Evolutionary conservation across 176 grass and related monocot genomes (phyloP).

Genomic region (Thalia dealbata): DNA sequence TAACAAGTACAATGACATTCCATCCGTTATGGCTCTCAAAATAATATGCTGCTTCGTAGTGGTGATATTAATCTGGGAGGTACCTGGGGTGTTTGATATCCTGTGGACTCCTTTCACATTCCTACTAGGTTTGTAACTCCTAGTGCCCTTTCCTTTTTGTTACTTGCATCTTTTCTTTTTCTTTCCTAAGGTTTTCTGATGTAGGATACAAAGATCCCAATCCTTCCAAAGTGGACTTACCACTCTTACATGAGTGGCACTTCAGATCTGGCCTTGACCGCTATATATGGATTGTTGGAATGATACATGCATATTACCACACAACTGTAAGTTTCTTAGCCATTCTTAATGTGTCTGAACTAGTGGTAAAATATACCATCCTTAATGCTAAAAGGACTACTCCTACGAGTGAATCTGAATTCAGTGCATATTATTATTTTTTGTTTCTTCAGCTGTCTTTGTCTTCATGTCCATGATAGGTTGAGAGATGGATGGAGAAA

Average conservation of each 20-base stretch:
- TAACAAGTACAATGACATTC: conserved; percentile 21
- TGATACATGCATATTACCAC: conserved; percentile 21
- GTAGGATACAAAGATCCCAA: conserved; percentile 17
- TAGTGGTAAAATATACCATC: too few relatives aligned
- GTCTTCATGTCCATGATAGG: neutral
- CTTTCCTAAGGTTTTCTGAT: neutral
- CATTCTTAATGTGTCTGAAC: neutral
- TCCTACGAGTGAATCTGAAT: neutral
- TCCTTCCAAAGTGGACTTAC: conserved; percentile 13
- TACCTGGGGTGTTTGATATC: conserved; percentile 20
- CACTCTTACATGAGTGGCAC: conserved; percentile 22
- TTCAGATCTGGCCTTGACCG: conserved; percentile 24
- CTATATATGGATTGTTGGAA: conserved; percentile 21
- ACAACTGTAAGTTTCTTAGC: conserved; percentile 7
- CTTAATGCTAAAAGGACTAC: neutral
- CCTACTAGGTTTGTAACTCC: conserved; percentile 10
- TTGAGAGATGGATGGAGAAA: conserved; percentile 21
- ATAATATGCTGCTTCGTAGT: conserved; percentile 13
- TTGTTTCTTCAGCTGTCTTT: neutral
- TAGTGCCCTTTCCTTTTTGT: neutral
- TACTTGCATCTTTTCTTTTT: neutral
- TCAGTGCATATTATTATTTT: neutral
- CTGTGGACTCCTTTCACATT: conserved; percentile 14
- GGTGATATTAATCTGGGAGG: conserved; percentile 20
- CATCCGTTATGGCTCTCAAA: conserved; percentile 10